Conservation (phyloP, 2,329 filamentous ascomycete genomes). For the Cucurbitaria berberidis region DNA sequence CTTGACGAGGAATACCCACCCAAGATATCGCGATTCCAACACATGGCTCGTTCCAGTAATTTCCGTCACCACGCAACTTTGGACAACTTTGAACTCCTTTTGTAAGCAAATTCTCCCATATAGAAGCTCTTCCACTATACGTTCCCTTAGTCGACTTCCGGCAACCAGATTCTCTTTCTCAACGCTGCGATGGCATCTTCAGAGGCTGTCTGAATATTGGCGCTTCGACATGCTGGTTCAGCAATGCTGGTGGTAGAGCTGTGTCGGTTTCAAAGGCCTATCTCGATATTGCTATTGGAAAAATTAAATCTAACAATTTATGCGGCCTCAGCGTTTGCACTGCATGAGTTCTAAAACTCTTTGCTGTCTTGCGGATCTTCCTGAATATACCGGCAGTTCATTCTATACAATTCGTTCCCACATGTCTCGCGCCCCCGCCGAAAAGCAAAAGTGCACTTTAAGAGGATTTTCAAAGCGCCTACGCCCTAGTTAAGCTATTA, state of each 20-base stretch:
- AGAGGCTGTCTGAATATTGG: background rate
- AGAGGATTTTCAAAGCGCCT: too few relatives aligned
- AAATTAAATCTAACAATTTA: background rate
- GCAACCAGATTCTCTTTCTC: background rate
- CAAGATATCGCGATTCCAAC: background rate
- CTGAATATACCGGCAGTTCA: background rate
- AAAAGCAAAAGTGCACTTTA: background rate
- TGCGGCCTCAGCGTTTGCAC: background rate
- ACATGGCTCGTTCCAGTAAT: background rate
- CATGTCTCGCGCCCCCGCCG: background rate
- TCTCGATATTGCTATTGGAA: background rate
- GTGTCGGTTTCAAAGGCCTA: background rate
- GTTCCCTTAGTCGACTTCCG: background rate
- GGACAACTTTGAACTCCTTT: background rate
- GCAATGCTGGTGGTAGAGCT: background rate
- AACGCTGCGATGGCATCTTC: background rate
- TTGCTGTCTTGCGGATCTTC: background rate
- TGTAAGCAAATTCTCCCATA: background rate
- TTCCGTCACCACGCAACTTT: background rate
- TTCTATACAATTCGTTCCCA: background rate
- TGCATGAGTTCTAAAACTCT: background rate
- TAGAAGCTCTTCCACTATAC: background rate
- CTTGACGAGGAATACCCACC: background rate
- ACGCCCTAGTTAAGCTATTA: too few relatives aligned
- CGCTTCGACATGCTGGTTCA: background rate